Conservation (phyloP, 257 asterid species). For the Rauvolfia tetraphylla region DNA sequence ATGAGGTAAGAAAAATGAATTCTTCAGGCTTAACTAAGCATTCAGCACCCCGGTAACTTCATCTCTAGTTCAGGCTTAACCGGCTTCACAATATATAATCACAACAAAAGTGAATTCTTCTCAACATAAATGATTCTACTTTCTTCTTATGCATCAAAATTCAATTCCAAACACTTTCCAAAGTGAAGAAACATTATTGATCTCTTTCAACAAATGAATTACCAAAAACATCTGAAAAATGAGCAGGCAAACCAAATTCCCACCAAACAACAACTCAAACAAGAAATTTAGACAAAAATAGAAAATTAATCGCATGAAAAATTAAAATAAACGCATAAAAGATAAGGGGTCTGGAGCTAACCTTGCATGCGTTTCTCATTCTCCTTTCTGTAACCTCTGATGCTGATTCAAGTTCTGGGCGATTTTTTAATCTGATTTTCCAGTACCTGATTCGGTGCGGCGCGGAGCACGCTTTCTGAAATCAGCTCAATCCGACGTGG, state of each 20-base stretch:
- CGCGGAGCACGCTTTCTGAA: background rate
- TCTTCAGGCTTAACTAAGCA: background rate
- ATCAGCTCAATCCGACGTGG: slow-evolving; percentile 1
- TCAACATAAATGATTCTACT: background rate
- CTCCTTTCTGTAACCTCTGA: background rate
- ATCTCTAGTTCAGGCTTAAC: no score
- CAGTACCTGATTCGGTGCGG: background rate
- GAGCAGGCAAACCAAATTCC: background rate
- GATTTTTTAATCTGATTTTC: background rate
- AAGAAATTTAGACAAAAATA: background rate
- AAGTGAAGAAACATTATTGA: background rate
- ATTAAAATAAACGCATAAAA: background rate
- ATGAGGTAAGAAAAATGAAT: background rate
- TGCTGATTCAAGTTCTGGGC: background rate
- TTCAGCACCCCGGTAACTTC: no score
- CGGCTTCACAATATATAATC: no score
- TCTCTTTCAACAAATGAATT: background rate
- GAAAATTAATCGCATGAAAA: background rate
- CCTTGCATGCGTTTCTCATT: slow-evolving; percentile 1
- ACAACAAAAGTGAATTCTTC: no score
- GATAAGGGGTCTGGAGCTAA: background rate
- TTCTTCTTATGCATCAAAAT: background rate
- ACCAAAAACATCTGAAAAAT: background rate
- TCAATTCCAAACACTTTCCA: background rate
- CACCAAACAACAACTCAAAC: background rate